A percentile compares a stretch with the other conserved stretches of the same genome.
phyloP scores from a whole-genome alignment of 306 rosid genomes.

The Canavalia gladiata region DNA sequence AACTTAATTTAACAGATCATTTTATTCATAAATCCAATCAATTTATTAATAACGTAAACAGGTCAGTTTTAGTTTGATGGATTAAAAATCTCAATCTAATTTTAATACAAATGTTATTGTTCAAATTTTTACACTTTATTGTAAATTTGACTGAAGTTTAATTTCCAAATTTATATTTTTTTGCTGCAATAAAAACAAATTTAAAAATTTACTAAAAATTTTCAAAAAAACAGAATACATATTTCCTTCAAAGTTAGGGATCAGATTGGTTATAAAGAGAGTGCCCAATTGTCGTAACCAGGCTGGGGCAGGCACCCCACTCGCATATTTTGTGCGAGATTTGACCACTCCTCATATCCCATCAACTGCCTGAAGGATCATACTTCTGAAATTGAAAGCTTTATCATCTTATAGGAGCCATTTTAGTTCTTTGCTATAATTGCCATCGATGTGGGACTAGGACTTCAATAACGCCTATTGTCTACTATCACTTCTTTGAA shows the following conservation, averaged over 20 bases:
- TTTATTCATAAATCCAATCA: no score
- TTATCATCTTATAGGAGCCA: neutral
- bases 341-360: slow-evolving; percentile 86
- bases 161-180: no score
- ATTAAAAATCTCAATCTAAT: no score
- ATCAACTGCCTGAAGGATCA: slow-evolving; percentile 93
- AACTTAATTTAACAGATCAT: no score
- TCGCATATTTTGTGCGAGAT: slow-evolving; percentile 48
- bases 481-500: no score
- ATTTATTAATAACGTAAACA: no score
- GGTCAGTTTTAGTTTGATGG: no score
- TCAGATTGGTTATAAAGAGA: slow-evolving; percentile 63
- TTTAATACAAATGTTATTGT: no score
- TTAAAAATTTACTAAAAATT: no score
- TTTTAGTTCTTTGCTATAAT: rapidly evolving
- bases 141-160: no score
- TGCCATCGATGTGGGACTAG: slow-evolving; percentile 65
- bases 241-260: slow-evolving; percentile 58
- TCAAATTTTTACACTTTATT: no score
- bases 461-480: slow-evolving; percentile 1
- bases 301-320: slow-evolving; percentile 80
- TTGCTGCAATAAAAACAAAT: neutral
- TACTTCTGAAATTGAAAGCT: rapidly evolving
- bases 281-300: slow-evolving; percentile 89
- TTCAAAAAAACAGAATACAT: neutral